These are phyloP conservation scores for Torulaspora franciscae DNA, from an alignment of 805 yeast genomes.

Conservation along the genomic window DNA sequence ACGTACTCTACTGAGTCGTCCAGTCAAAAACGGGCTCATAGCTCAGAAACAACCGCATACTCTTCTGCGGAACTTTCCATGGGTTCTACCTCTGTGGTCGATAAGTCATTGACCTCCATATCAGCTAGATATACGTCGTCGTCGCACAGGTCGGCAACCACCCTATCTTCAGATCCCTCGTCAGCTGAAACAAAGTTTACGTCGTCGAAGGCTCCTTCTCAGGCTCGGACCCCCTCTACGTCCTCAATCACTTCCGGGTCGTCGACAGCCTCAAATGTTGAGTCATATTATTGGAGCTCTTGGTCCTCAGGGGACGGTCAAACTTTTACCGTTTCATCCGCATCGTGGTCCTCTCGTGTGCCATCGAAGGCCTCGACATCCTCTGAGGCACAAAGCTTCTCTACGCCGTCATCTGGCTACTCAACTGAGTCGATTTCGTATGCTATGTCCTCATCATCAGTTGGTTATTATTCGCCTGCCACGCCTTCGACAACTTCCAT, in stretches of 20 bases:
- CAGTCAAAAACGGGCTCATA: background rate
- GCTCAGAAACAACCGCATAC: background rate
- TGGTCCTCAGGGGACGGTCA: background rate
- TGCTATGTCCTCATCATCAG: conserved; percentile 1
- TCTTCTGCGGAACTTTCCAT: background rate
- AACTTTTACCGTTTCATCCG: conserved; percentile 1
- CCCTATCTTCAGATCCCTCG: conserved; percentile 1
- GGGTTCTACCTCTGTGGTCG: background rate
- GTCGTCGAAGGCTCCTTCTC: conserved; percentile 1
- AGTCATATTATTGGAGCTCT: background rate
- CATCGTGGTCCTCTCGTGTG: background rate
- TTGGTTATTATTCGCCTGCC: background rate
- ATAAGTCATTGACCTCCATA: background rate
- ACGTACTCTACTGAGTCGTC: background rate
- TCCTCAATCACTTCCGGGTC: background rate
- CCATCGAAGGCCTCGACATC: conserved; percentile 3
- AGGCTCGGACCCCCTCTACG: background rate
- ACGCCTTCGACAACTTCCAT: background rate
- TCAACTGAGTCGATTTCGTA: conserved; percentile 11
- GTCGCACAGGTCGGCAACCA: background rate
- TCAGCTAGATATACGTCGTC: background rate
- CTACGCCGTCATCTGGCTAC: conserved; percentile 14
- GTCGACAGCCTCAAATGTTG: background rate
- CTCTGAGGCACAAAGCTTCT: conserved; percentile 24
- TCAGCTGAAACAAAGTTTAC: conserved; percentile 1